Evolutionary conservation across 2,329 filamentous ascomycete genomes (phyloP).

Genomic region (Alternaria sp.): DNA sequence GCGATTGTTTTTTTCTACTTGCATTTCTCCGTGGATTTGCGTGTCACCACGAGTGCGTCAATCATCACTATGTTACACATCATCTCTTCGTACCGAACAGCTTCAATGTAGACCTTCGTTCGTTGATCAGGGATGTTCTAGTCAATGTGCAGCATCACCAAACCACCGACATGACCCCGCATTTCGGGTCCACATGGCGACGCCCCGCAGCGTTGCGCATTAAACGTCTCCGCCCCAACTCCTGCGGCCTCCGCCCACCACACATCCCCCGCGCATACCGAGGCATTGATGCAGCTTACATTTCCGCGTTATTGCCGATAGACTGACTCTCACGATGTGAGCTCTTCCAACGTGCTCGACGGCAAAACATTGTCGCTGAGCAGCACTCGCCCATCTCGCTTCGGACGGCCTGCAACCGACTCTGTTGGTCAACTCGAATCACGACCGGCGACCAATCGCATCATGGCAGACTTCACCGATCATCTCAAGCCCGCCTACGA

Average conservation of each 20-base stretch:
- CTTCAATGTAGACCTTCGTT: not conserved
- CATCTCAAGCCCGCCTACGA: constrained; percentile 58
- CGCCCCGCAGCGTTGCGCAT: constrained; percentile 24
- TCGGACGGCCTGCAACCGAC: constrained; percentile 13
- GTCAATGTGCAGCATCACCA: not conserved
- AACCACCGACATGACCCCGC: constrained; percentile 24
- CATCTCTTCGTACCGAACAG: not conserved
- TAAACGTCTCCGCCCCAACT: constrained; percentile 5
- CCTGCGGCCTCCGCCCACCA: not conserved
- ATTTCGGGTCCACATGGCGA: constrained; percentile 9
- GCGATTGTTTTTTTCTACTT: not conserved
- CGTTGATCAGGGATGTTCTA: constrained; percentile 4
- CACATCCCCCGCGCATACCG: constrained; percentile 16
- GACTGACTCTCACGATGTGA: constrained; percentile 7
- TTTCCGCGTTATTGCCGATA: constrained; percentile 22
- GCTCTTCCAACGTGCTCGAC: constrained; percentile 1
- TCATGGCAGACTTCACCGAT: constrained; percentile 61
- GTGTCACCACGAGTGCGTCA: not conserved
- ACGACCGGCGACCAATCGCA: constrained; percentile 12
- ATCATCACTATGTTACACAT: not conserved
- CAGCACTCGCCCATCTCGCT: constrained; percentile 6
- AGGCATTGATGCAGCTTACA: constrained; percentile 18
- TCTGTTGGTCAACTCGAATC: not conserved
- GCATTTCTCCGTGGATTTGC: not conserved
- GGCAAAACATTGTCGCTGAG: constrained; percentile 4